Evolutionary conservation across 2,329 filamentous ascomycete genomes (phyloP).

Genomic region (Chalara sp.): DNA sequence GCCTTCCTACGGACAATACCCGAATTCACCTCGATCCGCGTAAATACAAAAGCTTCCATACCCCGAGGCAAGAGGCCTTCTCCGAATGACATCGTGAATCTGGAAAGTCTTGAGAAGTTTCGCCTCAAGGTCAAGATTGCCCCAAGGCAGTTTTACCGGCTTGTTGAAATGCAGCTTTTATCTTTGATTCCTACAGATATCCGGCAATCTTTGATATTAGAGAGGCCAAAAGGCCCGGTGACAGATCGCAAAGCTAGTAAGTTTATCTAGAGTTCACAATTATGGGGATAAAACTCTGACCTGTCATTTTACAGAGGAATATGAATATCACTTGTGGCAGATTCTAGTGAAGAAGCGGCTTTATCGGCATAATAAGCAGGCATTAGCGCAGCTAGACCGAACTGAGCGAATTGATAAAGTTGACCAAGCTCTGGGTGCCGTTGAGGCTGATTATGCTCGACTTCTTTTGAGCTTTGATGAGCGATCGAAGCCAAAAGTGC

Average conservation of each 20-base stretch:
- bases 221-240: constrained; percentile 35
- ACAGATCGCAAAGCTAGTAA: constrained; percentile 28
- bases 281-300: no score
- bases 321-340: constrained; percentile 64
- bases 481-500: not conserved
- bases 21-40: constrained; percentile 47
- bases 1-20: constrained; percentile 52
- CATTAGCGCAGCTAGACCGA: constrained; percentile 61
- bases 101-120: constrained; percentile 47
- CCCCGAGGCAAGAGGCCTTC: constrained; percentile 42
- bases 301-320: constrained; percentile 33
- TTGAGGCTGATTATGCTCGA: constrained; percentile 67
- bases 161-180: constrained; percentile 71
- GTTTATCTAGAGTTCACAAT: no score
- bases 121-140: constrained; percentile 63
- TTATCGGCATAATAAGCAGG: constrained; percentile 67
- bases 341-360: constrained; percentile 71
- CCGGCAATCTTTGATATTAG: constrained; percentile 42
- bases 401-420: constrained; percentile 66
- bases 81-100: constrained; percentile 52
- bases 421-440: constrained; percentile 58
- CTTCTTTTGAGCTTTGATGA: constrained; percentile 37
- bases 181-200: constrained; percentile 49
- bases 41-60: constrained; percentile 42
- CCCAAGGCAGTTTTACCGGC: constrained; percentile 65